phyloP scores from a whole-genome alignment of 2,329 filamentous ascomycete species.

The Talaromyces sp. region DNA sequence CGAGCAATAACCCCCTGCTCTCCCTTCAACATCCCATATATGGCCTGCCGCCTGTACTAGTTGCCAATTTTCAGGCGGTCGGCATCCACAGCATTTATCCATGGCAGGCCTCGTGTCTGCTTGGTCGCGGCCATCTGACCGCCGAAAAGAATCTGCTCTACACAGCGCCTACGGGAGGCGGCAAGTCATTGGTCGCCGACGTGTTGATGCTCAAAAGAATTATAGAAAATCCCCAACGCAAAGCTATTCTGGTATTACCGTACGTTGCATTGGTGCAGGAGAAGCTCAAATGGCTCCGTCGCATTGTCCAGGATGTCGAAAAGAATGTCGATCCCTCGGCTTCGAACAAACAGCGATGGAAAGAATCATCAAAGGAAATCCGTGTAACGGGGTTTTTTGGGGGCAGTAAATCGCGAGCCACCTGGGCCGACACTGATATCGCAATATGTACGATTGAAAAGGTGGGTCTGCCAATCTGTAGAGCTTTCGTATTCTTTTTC shows the following conservation, averaged over 20 bases:
- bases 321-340: constrained; percentile 31
- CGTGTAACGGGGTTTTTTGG: constrained; percentile 72
- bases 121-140: constrained; percentile 62
- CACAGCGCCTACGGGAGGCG: constrained; percentile 72
- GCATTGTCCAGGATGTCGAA: constrained; percentile 60
- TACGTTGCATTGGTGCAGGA: constrained; percentile 79
- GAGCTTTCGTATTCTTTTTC: background rate
- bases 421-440: constrained; percentile 73
- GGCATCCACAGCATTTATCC: constrained; percentile 74
- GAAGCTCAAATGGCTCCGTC: constrained; percentile 70
- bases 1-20: constrained; percentile 45
- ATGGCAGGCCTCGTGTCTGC: constrained; percentile 73
- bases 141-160: constrained; percentile 72
- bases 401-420: constrained; percentile 63
- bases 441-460: constrained; percentile 79
- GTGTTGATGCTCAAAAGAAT: constrained; percentile 71
- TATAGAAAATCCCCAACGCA: constrained; percentile 60
- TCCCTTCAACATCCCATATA: constrained; percentile 63
- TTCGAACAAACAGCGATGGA: constrained; percentile 29
- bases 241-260: constrained; percentile 69
- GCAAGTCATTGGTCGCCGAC: constrained; percentile 71
- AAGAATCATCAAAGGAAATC: constrained; percentile 56
- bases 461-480: constrained; percentile 34
- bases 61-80: constrained; percentile 61
- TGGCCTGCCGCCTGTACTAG: constrained; percentile 57